A percentile compares a stretch with the other conserved stretches of the same genome.
phyloP scores from a whole-genome alignment of 2,329 filamentous ascomycete genomes.

The Colletotrichum tabaci region DNA sequence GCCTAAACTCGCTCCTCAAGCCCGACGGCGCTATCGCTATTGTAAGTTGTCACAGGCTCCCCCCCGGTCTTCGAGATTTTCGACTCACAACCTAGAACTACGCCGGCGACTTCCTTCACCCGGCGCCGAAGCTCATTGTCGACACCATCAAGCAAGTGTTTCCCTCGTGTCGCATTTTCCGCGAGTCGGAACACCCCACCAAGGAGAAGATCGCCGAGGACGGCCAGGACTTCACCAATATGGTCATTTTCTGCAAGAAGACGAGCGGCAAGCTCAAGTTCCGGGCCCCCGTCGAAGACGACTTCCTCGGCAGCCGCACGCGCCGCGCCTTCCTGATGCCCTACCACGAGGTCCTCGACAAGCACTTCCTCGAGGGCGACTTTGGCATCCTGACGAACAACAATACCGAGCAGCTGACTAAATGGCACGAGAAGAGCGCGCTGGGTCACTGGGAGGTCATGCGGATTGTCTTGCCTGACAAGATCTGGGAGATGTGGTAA shows the following conservation, averaged over 20 bases:
- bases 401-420: slow-evolving; percentile 76
- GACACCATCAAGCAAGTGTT: slow-evolving; percentile 88
- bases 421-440: slow-evolving; percentile 83
- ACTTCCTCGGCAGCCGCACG: slow-evolving; percentile 81
- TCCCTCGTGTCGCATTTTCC: slow-evolving; percentile 91
- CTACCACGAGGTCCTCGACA: slow-evolving; percentile 75
- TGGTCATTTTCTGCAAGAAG: slow-evolving; percentile 95
- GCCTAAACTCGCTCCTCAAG: slow-evolving; percentile 79
- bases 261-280: slow-evolving; percentile 70
- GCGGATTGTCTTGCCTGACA: slow-evolving; percentile 82
- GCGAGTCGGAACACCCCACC: slow-evolving; percentile 76
- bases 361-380: slow-evolving; percentile 62
- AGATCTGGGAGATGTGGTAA: slow-evolving; percentile 92
- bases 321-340: slow-evolving; percentile 81
- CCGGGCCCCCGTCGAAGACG: slow-evolving; percentile 72
- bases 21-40: slow-evolving; percentile 89
- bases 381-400: slow-evolving; percentile 72
- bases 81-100: slow-evolving; percentile 78
- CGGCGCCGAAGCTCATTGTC: slow-evolving; percentile 83
- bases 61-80: neutral
- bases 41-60: slow-evolving; percentile 66
- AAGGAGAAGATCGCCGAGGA: slow-evolving; percentile 62
- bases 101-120: slow-evolving; percentile 86
- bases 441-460: slow-evolving; percentile 93
- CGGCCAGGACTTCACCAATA: slow-evolving; percentile 87